phyloP scores from a whole-genome alignment of 2,329 filamentous ascomycete genomes.

The Hirsutella minnesotensis region DNA sequence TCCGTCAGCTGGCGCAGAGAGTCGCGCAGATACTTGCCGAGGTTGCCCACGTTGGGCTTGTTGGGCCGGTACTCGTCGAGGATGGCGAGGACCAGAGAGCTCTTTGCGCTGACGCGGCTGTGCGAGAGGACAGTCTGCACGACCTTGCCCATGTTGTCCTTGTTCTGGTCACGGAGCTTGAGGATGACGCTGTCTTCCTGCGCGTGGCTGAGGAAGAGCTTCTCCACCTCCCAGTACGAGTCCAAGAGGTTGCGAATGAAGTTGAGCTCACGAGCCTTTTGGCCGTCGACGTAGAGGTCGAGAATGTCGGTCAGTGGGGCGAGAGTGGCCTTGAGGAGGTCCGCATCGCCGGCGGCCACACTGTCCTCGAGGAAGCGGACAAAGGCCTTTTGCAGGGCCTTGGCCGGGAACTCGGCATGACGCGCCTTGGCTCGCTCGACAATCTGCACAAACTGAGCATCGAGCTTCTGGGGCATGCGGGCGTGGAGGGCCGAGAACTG shows the following conservation, averaged over 20 bases:
- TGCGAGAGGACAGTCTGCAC: slow-evolving; percentile 88
- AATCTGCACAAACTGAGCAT: slow-evolving; percentile 68
- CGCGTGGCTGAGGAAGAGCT: slow-evolving; percentile 74
- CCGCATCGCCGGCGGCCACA: slow-evolving; percentile 59
- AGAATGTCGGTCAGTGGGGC: slow-evolving; percentile 69
- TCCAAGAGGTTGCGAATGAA: slow-evolving; percentile 72
- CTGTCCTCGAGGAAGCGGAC: slow-evolving; percentile 84
- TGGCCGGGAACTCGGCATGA: slow-evolving; percentile 81
- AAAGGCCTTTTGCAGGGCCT: slow-evolving; percentile 73
- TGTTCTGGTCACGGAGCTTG: slow-evolving; percentile 89
- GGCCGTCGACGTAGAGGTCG: slow-evolving; percentile 69
- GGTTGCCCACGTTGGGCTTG: slow-evolving; percentile 78
- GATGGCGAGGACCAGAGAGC: slow-evolving; percentile 81
- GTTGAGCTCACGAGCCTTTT: slow-evolving; percentile 80
- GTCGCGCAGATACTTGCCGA: slow-evolving; percentile 76
- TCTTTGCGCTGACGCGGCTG: slow-evolving; percentile 86
- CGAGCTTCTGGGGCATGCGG: slow-evolving; percentile 91
- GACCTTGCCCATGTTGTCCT: slow-evolving; percentile 77
- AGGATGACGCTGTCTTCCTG: slow-evolving; percentile 92
- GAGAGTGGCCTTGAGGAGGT: slow-evolving; percentile 60
- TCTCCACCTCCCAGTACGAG: slow-evolving; percentile 73
- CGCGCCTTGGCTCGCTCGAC: slow-evolving; percentile 73
- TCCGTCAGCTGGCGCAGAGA: slow-evolving; percentile 80
- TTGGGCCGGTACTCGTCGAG: slow-evolving; percentile 92
- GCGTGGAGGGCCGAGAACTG: slow-evolving; percentile 95